phyloP scores from a whole-genome alignment of 1,284 basidiomycete species.

The Ceratobasidium sp. region DNA sequence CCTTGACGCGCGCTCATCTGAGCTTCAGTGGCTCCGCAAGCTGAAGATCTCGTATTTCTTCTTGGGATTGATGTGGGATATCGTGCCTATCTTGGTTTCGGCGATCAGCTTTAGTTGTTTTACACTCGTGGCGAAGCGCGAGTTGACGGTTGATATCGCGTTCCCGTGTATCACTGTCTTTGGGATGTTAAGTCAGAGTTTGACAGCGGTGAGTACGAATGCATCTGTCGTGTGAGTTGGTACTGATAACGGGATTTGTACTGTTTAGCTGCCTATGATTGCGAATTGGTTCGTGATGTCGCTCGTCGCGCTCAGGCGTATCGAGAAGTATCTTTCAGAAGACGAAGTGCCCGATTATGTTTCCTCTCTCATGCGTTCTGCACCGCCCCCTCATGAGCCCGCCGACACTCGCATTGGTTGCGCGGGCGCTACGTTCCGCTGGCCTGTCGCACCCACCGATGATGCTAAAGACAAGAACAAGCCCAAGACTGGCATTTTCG shows the following conservation, averaged over 20 bases:
- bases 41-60: conserved; percentile 15
- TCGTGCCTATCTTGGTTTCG: conserved; percentile 41
- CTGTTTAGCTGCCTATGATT: conserved; percentile 44
- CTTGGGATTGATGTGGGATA: conserved; percentile 39
- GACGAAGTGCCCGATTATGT: conserved; percentile 46
- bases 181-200: conserved; percentile 40
- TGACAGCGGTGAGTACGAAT: conserved; percentile 38
- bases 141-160: conserved; percentile 42
- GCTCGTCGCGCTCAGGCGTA: conserved; percentile 43
- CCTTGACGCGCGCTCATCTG: conserved; percentile 28
- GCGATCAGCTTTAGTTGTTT: conserved; percentile 38
- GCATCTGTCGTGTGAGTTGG: neutral
- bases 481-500: conserved; percentile 14
- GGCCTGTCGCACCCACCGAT: conserved; percentile 35
- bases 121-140: conserved; percentile 29
- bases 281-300: conserved; percentile 42
- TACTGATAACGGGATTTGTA: neutral
- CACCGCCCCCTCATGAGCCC: conserved; percentile 37
- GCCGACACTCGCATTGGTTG: conserved; percentile 38
- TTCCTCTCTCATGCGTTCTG: conserved; percentile 43
- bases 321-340: conserved; percentile 44
- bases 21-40: conserved; percentile 33
- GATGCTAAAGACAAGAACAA: conserved; percentile 39
- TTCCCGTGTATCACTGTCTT: conserved; percentile 43
- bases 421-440: conserved; percentile 43